phyloP scores from a whole-genome alignment of 78 protist genomes.

The Abeoforma whisleri region DNA sequence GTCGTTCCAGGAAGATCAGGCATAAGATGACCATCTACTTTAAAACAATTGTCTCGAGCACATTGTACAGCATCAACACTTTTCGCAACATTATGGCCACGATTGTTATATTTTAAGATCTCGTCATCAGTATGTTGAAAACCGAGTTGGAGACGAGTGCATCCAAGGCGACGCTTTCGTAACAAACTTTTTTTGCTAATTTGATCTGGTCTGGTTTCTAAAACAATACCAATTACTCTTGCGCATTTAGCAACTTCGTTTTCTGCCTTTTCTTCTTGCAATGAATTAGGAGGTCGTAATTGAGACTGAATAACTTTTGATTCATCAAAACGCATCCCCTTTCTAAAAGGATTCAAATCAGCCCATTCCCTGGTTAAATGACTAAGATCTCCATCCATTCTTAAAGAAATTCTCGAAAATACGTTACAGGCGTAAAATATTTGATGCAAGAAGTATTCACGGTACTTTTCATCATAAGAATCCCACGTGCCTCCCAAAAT shows the following conservation, averaged over 20 bases:
- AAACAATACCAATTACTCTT: constrained; percentile 29
- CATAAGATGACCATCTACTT: constrained; percentile 40
- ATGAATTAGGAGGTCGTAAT: not conserved
- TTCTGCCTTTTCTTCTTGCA: not conserved
- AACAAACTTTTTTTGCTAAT: constrained; percentile 11
- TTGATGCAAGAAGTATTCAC: constrained; percentile 31
- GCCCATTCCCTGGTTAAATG: constrained; percentile 16
- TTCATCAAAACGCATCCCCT: not conserved
- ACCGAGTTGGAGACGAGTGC: constrained; percentile 28
- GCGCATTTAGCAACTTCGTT: constrained; percentile 31
- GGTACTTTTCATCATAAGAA: constrained; percentile 32
- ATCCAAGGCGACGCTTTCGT: constrained; percentile 3
- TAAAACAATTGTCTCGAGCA: constrained; percentile 29
- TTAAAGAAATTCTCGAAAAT: constrained; percentile 1
- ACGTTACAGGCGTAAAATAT: constrained; percentile 25
- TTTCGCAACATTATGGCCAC: constrained; percentile 20
- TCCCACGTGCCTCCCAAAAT: constrained; percentile 24
- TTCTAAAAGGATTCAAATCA: not conserved
- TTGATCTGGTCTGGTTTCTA: constrained; percentile 26
- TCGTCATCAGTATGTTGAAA: constrained; percentile 35
- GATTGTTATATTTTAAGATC: not conserved
- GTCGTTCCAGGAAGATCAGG: constrained; percentile 39
- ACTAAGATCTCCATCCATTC: constrained; percentile 21
- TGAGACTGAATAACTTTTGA: not conserved
- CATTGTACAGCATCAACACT: not conserved